Conservation (phyloP, 2,329 filamentous ascomycete species). For the Penicillium sp. region DNA sequence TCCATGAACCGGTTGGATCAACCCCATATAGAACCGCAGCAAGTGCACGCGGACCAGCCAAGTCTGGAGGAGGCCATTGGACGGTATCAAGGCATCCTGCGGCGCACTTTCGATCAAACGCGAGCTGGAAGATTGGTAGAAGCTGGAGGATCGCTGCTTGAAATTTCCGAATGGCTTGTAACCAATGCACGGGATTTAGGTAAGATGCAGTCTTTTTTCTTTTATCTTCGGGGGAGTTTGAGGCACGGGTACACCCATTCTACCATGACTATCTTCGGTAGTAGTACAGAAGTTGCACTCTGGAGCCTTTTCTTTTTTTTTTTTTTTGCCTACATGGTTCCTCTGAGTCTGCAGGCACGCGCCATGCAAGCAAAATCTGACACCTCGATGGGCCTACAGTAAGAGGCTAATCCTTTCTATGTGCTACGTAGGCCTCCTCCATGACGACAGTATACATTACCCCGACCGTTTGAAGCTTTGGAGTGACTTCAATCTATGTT, state of each 20-base stretch:
- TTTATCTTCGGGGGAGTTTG: not conserved
- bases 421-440: slow-evolving; percentile 66
- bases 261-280: not conserved
- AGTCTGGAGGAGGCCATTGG: slow-evolving; percentile 67
- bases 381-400: not conserved
- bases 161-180: slow-evolving; percentile 66
- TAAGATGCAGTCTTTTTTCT: slow-evolving; percentile 45
- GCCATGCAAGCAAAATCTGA: slow-evolving; percentile 19
- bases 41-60: slow-evolving; percentile 25
- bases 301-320: slow-evolving; percentile 5
- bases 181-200: slow-evolving; percentile 65
- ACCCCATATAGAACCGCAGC: slow-evolving; percentile 16
- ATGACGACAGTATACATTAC: slow-evolving; percentile 75
- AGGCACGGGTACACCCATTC: not conserved
- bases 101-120: slow-evolving; percentile 69
- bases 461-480: slow-evolving; percentile 78
- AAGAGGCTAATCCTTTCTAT: slow-evolving; percentile 23
- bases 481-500: slow-evolving; percentile 92
- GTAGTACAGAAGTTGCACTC: slow-evolving; percentile 17
- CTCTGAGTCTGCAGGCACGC: slow-evolving; percentile 12
- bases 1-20: slow-evolving; percentile 38
- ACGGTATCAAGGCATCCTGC: slow-evolving; percentile 56
- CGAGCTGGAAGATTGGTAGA: slow-evolving; percentile 60
- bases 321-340: not conserved
- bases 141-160: slow-evolving; percentile 58